These are phyloP conservation scores for Claviceps sp. DNA, from an alignment of 2,329 filamentous ascomycete genomes.

Conservation along the genomic window DNA sequence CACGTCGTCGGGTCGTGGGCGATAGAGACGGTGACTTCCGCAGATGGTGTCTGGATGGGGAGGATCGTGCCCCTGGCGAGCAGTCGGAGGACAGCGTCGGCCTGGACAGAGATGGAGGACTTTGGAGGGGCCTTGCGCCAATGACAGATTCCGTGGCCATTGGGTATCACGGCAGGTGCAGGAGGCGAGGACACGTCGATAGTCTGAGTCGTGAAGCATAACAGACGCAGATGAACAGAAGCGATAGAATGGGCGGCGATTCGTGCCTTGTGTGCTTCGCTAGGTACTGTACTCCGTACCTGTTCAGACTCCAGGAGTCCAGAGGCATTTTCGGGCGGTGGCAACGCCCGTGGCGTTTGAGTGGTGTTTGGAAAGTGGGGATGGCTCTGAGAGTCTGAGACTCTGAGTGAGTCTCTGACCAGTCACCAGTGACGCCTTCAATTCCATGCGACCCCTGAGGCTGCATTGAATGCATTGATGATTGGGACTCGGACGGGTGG, in stretches of 20 bases:
- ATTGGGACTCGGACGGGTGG: too few species aligned
- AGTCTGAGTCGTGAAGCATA: neutral
- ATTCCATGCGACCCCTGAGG: too few species aligned
- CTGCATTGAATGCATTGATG: too few species aligned
- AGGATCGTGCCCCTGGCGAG: conserved; percentile 8
- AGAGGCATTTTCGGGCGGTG: too few species aligned
- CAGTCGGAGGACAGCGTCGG: conserved; percentile 4
- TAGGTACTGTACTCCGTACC: too few species aligned
- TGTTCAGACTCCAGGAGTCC: too few species aligned
- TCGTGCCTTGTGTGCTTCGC: too few species aligned
- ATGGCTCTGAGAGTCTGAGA: too few species aligned
- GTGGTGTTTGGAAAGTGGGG: too few species aligned
- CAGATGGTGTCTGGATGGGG: conserved; percentile 7
- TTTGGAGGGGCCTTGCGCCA: neutral
- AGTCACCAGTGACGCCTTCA: too few species aligned
- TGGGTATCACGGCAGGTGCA: neutral
- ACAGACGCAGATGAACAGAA: neutral
- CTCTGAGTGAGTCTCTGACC: too few species aligned
- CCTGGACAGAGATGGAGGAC: neutral
- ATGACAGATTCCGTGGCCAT: neutral
- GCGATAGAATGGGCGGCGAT: neutral
- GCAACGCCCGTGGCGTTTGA: too few species aligned
- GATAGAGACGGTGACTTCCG: neutral
- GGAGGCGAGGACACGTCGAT: neutral
- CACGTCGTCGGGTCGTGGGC: neutral